A percentile compares a stretch with the other conserved stretches of the same genome.
Evolutionary conservation across 352 stramenopile species (phyloP).

Genomic region (Phytopythium litorale): DNA sequence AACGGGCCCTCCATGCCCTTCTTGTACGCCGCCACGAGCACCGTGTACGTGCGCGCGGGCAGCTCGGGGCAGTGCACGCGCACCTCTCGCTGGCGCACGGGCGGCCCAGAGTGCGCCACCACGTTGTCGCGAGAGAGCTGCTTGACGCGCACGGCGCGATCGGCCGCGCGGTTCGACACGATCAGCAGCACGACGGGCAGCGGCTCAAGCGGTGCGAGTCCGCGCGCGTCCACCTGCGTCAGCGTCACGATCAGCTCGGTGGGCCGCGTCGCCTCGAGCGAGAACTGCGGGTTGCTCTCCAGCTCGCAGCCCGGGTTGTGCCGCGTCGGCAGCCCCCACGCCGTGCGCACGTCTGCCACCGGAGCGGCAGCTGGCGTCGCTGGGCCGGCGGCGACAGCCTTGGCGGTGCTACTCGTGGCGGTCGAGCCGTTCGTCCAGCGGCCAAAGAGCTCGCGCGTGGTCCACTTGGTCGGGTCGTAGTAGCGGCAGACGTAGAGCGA

Average conservation of each 20-base stretch:
- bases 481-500: constrained; percentile 91
- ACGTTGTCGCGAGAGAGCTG: constrained; percentile 65
- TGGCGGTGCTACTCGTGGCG: neutral
- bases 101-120: constrained; percentile 74
- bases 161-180: constrained; percentile 41
- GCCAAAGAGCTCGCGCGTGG: constrained; percentile 21
- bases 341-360: constrained; percentile 27
- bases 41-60: constrained; percentile 77
- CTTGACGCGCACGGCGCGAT: constrained; percentile 62
- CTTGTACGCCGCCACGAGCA: constrained; percentile 87
- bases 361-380: neutral
- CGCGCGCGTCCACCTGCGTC: constrained; percentile 69
- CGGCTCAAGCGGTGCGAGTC: constrained; percentile 59
- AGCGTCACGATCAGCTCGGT: constrained; percentile 87
- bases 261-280: constrained; percentile 62
- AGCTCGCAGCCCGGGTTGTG: constrained; percentile 81
- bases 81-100: constrained; percentile 67
- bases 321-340: constrained; percentile 75
- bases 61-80: constrained; percentile 69
- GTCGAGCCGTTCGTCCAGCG: constrained; percentile 2
- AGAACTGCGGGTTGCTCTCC: constrained; percentile 89
- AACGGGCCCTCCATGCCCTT: constrained; percentile 90
- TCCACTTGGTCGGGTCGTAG: constrained; percentile 89
- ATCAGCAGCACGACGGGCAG: constrained; percentile 72
- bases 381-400: neutral